Percentiles rank a stretch among this genome's conserved stretches.
Evolutionary conservation across 2,329 filamentous ascomycete genomes (phyloP).

Genomic region (Fonsecaea erecta): DNA sequence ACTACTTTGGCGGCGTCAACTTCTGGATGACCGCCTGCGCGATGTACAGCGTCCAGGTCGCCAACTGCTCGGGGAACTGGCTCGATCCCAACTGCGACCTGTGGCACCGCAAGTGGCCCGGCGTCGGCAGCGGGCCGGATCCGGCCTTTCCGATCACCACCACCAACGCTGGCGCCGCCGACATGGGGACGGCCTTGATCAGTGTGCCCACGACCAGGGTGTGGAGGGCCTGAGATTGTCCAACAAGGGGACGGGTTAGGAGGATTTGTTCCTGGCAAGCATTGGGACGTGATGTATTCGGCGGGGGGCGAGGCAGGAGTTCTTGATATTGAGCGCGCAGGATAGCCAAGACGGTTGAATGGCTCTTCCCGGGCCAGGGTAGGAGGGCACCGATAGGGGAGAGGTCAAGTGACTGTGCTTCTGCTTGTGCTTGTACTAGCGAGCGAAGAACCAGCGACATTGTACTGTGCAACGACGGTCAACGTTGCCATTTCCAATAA

Average conservation of each 20-base stretch:
- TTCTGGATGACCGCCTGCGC: constrained; percentile 15
- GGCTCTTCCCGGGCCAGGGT: too few relatives aligned
- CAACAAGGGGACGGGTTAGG: too few relatives aligned
- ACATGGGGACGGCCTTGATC: background rate
- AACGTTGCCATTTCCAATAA: too few relatives aligned
- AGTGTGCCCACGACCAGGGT: background rate
- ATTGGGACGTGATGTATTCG: background rate
- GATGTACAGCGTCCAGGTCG: constrained; percentile 12
- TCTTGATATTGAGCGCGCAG: background rate
- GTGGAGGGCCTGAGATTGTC: background rate
- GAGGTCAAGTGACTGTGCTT: too few relatives aligned
- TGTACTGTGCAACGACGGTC: too few relatives aligned
- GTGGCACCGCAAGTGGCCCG: constrained; percentile 22
- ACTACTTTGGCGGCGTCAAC: constrained; percentile 19
- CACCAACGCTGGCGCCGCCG: background rate
- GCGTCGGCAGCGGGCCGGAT: constrained; percentile 5
- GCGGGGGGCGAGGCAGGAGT: background rate
- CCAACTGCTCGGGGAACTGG: constrained; percentile 23
- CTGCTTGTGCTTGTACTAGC: too few relatives aligned
- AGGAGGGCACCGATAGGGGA: too few relatives aligned
- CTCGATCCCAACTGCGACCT: constrained; percentile 14
- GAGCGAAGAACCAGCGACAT: too few relatives aligned
- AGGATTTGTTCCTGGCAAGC: background rate
- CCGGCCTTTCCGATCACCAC: background rate
- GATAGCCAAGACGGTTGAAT: too few relatives aligned